Evolutionary conservation across 345 rosid species (phyloP), one percentile per base, ranked within the genome.

Genomic region (Sisymbrium altissimum): DNA sequence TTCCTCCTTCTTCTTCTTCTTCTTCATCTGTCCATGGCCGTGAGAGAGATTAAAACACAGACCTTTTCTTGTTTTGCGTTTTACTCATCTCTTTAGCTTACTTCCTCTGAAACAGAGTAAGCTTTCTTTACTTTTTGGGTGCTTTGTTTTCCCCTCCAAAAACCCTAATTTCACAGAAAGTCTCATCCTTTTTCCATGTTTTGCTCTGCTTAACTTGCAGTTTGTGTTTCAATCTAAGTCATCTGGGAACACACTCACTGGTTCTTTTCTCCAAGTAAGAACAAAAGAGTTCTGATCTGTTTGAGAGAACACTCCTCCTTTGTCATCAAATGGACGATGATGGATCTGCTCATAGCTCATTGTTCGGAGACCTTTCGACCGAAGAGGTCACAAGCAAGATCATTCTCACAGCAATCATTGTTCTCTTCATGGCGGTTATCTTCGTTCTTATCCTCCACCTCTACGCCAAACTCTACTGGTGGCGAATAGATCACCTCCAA

Each of bases 401-500:
- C 76, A 82, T 89, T 91, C 81, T 90, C 66, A 75, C 82, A 8
- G 86, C 89, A 0, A 84, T 88, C 29, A 75, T 89, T 25, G 80
- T 92, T 12, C 83, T 96, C 15, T 89, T 90, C 78, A 39, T 89
- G 29, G 89, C 89, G 0, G 84, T 89, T 15, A 61, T 87, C 0
- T 74, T 88, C 61, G 84, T 90, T 62, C 80, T 92, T 48, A 71
- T 82, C 62, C 90, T 96, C 80, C 99, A 92, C 73, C 86, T 96
- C 44, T 96, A 90, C 71, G 97, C 96, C 21, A 90, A 88, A 45
- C 90, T 94, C 93, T 90, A 86, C 85, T 92, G 91, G 87, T 84
- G 95, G 87, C 82, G 91, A 76, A 35, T 74, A 57, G 98, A 88
- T 49, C 89, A 88, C 46, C 81, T 64, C 21, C 80, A 65, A 44